Conservation (phyloP, 768 basidiomycete species). For the Rhizopogon salebrosus region DNA sequence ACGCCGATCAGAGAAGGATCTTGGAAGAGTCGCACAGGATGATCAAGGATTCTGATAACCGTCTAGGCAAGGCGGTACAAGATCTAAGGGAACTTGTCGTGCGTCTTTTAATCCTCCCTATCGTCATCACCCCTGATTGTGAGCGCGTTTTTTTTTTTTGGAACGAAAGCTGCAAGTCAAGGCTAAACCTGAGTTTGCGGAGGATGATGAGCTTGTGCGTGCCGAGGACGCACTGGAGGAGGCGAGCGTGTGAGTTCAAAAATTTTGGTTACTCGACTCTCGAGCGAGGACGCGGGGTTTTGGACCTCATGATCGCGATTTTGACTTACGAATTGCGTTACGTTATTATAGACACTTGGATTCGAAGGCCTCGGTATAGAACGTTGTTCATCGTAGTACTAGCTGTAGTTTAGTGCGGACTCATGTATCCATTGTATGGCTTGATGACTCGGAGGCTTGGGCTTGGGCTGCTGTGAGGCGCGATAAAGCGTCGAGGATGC, state of each 20-base stretch:
- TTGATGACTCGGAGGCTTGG: no score
- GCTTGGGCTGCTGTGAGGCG: conserved; percentile 49
- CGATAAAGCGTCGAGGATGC: conserved; percentile 62
- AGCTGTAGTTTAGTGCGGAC: background rate
- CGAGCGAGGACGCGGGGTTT: background rate
- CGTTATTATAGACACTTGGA: background rate
- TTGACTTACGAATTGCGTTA: conserved; percentile 2
- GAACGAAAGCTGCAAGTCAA: conserved; percentile 25
- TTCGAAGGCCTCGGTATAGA: background rate
- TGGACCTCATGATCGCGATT: conserved; percentile 13
- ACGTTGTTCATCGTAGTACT: background rate
- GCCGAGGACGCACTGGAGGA: conserved; percentile 57
- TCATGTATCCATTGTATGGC: background rate
- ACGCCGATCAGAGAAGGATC: conserved; percentile 47
- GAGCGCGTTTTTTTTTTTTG: conserved; percentile 3
- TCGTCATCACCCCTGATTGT: conserved; percentile 4
- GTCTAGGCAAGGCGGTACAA: conserved; percentile 55
- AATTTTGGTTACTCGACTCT: background rate
- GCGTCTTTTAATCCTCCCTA: conserved; percentile 31
- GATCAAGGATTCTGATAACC: conserved; percentile 60
- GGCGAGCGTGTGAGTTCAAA: conserved; percentile 42
- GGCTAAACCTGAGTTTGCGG: conserved; percentile 22
- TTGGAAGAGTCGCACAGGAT: conserved; percentile 78
- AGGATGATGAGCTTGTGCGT: conserved; percentile 39
- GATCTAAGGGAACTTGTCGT: conserved; percentile 69